Evolutionary conservation across 176 grass and related monocot genomes (phyloP).

Genomic region (Zoysia pacifica): DNA sequence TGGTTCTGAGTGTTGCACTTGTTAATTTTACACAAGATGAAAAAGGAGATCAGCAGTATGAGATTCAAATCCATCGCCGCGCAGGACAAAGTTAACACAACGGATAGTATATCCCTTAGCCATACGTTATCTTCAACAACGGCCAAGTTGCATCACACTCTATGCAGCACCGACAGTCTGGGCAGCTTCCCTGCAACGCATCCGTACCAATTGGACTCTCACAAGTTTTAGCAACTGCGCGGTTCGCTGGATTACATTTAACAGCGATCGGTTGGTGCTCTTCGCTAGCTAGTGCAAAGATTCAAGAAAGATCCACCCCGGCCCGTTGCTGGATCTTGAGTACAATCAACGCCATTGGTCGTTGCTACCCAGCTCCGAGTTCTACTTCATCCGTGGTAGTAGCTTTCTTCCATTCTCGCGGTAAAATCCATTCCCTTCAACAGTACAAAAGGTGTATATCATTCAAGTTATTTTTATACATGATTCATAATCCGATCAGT

Average conservation of each 20-base stretch:
- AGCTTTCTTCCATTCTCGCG: not conserved
- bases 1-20: not conserved
- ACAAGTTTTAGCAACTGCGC: conserved; percentile 51
- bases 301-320: conserved; percentile 24
- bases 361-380: not conserved
- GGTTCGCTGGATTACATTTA: conserved; percentile 23
- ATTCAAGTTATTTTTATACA: not conserved
- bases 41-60: not conserved
- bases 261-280: conserved; percentile 41
- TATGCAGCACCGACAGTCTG: conserved; percentile 42
- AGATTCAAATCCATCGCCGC: not conserved
- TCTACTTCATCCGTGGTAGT: not conserved
- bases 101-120: too few species aligned
- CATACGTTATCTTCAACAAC: not conserved
- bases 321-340: conserved; percentile 19
- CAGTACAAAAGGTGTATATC: not conserved
- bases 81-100: not conserved
- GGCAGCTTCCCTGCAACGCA: conserved; percentile 46
- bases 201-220: conserved; percentile 11
- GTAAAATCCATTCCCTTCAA: not conserved
- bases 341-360: conserved; percentile 22
- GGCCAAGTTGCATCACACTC: not conserved
- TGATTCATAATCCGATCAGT: not conserved
- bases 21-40: not conserved
- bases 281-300: conserved; percentile 10